phyloP scores from a whole-genome alignment of 164 flowering plant species.

The Amborella trichopoda region DNA sequence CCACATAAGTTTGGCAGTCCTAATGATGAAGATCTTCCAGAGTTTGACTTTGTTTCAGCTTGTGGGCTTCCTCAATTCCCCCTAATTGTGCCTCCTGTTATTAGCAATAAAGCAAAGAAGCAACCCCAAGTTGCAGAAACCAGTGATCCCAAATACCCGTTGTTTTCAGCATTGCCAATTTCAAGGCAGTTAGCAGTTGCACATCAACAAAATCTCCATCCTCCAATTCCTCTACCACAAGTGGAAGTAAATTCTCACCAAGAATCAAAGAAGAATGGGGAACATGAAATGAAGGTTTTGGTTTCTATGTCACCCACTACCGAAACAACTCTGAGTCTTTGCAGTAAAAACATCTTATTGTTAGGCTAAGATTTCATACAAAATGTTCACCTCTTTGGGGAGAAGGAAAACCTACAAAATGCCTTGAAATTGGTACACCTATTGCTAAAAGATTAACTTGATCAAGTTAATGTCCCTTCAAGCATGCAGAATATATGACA shows the following conservation, averaged over 20 bases:
- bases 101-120: slow-evolving; percentile 1
- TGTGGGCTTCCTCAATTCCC: slow-evolving; percentile 17
- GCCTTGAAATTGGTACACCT: too few species aligned
- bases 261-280: slow-evolving; percentile 5
- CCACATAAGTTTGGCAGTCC: neutral
- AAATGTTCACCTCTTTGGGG: too few species aligned
- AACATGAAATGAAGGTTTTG: neutral
- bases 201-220: neutral
- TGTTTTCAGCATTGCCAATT: neutral
- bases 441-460: too few species aligned
- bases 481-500: too few species aligned
- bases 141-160: slow-evolving; percentile 1
- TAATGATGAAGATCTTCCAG: slow-evolving; percentile 51
- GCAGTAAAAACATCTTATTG: too few species aligned
- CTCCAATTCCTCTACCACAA: neutral
- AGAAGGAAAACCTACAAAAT: too few species aligned
- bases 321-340: neutral
- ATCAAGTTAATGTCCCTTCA: too few species aligned
- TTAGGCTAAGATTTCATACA: too few species aligned
- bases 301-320: neutral
- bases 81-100: slow-evolving; percentile 1
- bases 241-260: too few species aligned
- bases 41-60: slow-evolving; percentile 31
- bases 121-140: slow-evolving; percentile 8
- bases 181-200: neutral